Conservation (phyloP, 2,329 filamentous ascomycete genomes). For the Penicillium frequentans region DNA sequence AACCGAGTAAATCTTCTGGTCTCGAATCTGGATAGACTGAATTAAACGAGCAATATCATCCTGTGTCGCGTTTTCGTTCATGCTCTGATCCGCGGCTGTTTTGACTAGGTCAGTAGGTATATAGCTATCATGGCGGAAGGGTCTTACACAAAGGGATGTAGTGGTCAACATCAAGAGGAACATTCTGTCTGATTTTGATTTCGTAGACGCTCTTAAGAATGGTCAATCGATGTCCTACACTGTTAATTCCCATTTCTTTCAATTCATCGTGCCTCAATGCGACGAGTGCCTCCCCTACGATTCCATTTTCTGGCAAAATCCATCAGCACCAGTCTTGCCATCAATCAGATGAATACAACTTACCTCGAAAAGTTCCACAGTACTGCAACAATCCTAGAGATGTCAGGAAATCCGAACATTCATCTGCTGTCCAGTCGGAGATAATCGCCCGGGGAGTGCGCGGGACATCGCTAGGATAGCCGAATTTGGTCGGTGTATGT, state of each 20-base stretch:
- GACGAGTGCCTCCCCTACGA: slow-evolving; percentile 86
- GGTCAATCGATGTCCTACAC: slow-evolving; percentile 89
- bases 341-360: slow-evolving; percentile 34
- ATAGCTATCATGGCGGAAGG: not conserved
- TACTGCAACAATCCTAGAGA: slow-evolving; percentile 80
- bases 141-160: slow-evolving; percentile 86
- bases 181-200: slow-evolving; percentile 89
- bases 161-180: slow-evolving; percentile 87
- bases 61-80: slow-evolving; percentile 83
- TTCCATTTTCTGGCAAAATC: slow-evolving; percentile 76
- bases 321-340: not conserved
- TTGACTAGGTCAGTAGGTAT: slow-evolving; percentile 10
- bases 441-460: slow-evolving; percentile 58
- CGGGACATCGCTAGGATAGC: slow-evolving; percentile 51
- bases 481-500: slow-evolving; percentile 64
- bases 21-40: slow-evolving; percentile 82
- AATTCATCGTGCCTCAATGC: slow-evolving; percentile 88
- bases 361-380: slow-evolving; percentile 79
- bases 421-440: slow-evolving; percentile 69
- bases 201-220: slow-evolving; percentile 97
- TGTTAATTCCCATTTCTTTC: slow-evolving; percentile 90
- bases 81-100: slow-evolving; percentile 83
- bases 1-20: slow-evolving; percentile 81
- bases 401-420: slow-evolving; percentile 85
- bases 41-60: slow-evolving; percentile 92